Base-by-base conservation (phyloP, 345 rosid genomes). In the Hypericum perforatum region DNA sequence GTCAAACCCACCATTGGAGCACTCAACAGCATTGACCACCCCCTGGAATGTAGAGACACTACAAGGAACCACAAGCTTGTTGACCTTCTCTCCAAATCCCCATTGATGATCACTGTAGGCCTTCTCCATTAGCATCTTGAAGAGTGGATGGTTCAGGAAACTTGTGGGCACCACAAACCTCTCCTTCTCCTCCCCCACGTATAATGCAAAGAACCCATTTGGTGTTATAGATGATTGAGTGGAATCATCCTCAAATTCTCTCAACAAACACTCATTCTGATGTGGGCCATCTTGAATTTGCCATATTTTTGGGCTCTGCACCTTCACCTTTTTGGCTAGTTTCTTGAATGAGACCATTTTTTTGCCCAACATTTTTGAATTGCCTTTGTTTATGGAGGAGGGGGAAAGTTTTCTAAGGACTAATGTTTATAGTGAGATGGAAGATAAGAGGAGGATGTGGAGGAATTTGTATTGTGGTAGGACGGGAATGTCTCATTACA, bases 101-200 rank as follows among this genome's bases (percentile, higher is more conserved):
- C 75, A 75, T 22, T 22, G 32, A 22, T 22, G 32, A 64, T 91
- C 95, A 16, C 81, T 67, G 48, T 65, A 77, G 3, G 98, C 78
- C 63, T 85, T 91, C 60, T 91, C 94, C 3, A 91, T 60, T 57
- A 91, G 54, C 84, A 88, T 91, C 78, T 80, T 81, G 64, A 91
- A 74, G 11, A 87, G 67, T 13, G 98, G 96, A 54, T 87, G 96
- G 6, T 77, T 74, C 39, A 87, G 72, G 60, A 62, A 85, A 59
- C 88, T 69, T 0, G 90, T 91, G 5, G 95, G 95, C 5, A 85
- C 83, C 63, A 75, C 79, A 58, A 74, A 82, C 59, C 88, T 78
- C 64, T 77, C 77, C 55, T 66, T 74, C 39, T 79, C 82, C 3
- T 87, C 88, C 9, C 96, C 96, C 6, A 91, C 92, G 22, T 87